phyloP scores from a whole-genome alignment of 2,329 filamentous ascomycete species.

The Fusarium lateritium region DNA sequence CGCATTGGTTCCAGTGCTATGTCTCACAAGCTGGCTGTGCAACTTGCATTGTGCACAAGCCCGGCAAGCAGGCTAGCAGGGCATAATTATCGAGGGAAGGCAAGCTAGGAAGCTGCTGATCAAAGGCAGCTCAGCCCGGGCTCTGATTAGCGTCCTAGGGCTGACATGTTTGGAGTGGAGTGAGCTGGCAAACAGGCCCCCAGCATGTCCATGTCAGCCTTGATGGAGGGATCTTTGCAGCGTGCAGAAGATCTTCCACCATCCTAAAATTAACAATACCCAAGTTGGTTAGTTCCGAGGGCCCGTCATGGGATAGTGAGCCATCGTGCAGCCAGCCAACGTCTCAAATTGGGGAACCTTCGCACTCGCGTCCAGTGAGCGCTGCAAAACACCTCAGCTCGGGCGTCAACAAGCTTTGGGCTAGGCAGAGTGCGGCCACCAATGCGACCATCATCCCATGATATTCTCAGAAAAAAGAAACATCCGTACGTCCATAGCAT shows the following conservation, averaged over 20 bases:
- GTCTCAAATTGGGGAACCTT: conserved; percentile 20
- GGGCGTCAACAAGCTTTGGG: conserved; percentile 27
- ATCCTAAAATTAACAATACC: conserved; percentile 29
- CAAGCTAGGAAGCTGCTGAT: background rate
- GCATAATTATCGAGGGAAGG: background rate
- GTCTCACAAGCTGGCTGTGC: conserved; percentile 40
- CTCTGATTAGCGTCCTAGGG: conserved; percentile 45
- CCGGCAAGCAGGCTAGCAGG: conserved; percentile 7
- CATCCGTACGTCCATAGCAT: conserved; percentile 4
- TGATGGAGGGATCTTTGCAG: conserved; percentile 18
- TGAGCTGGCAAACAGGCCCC: conserved; percentile 11
- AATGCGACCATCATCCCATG: conserved; percentile 24
- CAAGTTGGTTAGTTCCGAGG: conserved; percentile 28
- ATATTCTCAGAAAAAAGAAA: conserved; percentile 32
- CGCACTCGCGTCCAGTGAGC: conserved; percentile 19
- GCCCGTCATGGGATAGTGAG: background rate
- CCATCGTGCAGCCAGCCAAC: conserved; percentile 14
- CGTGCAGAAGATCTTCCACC: conserved; percentile 20
- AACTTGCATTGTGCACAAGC: conserved; percentile 26
- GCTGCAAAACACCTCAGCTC: conserved; percentile 17
- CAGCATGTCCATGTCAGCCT: conserved; percentile 32
- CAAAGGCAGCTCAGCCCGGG: conserved; percentile 20
- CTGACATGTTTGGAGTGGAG: conserved; percentile 43
- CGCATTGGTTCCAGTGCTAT: conserved; percentile 6
- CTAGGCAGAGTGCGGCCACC: conserved; percentile 37